Base-by-base conservation (phyloP, 768 basidiomycete species). In the Boletus vermiculosoides region DNA sequence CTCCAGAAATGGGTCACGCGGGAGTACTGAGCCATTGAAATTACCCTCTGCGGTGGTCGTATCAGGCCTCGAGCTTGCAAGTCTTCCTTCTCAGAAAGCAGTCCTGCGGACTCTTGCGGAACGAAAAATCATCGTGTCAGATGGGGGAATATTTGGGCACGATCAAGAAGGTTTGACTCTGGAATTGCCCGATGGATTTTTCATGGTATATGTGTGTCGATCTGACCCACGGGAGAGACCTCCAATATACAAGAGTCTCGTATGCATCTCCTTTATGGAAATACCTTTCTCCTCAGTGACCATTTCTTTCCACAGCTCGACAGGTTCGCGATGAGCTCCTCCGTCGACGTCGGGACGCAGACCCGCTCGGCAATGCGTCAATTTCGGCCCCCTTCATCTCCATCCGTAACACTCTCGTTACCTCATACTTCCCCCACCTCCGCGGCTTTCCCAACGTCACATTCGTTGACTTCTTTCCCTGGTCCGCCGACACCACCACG, bases 271-370 rank as follows among this genome's bases (percentile, higher is more conserved):
- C 16, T 54, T 46, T 11, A 23, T 23, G 16, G 42, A 18, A 37
- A 47, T 20, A 10, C 18, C 22, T 7, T 22, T 23, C 0, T 25
- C 30, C n/a, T 52, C 37, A 36, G 11, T 64, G 48, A 59, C 41
- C n/a, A 28, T 45, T 53, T 47, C 33, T 37, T 52, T 49, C 39
- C 25, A 54, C 36, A 92, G 90, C 77, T 93, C 15, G 89, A 93
- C 67, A 82, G 80, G 63, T 92, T 93, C 67, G 79, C 89, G 3
- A 85, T 93, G 81, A 92, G 88, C 63, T 82, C 80, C 7, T 82
- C 82, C 41, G 70, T 89, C 47, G 72, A 77, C 33, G 67, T 88
- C 11, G 76, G 80, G 23, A 72, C 79, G 39, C 70, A 73, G 11
- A 73, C 75, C 30, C 70, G 72, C 22, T 55, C 60, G 16, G 63